Base-by-base conservation (phyloP, 768 basidiomycete species). In the Termitomyces sp. region DNA sequence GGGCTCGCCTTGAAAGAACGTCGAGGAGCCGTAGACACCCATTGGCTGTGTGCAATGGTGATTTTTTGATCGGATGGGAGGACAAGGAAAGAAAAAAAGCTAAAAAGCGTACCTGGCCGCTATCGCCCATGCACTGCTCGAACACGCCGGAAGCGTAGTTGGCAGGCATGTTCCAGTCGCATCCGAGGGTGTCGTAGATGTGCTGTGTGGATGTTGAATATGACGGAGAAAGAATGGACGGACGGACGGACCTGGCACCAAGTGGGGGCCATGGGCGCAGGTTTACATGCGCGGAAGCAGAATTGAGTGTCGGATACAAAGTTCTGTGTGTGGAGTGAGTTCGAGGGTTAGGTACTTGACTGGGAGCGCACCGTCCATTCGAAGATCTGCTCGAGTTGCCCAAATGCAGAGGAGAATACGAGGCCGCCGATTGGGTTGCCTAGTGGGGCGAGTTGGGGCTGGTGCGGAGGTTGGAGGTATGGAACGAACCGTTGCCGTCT, bases 321-420 rank as follows among this genome's bases (percentile, higher is more conserved):
- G 69, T 85, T 84, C 84, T 85, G 59, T 8, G 46, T 49, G 44
- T 7, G 19, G 25, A 12, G 46, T 27, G 28, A 2, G 9, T 9
- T 16, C 2, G 14, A 23, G 2, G 16, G 25, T 55, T 34, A 12
- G 25, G 21, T 16, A 49, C 16, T 17, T 37, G 45, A 48, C 30
- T 8, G 28, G 32, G 27, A 9, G 55, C 70, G 61, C 67, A 85
- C 83, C 46, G 85, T 89, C 91, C 91, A 92, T 66, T 91, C 84
- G 61, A 83, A 77, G 40, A 88, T 73, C 64, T 89, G 78, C 61
- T 79, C 60, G 3, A 81, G 60, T 46, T 73, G 70, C 21, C 82
- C 84, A 68, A 85, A 89, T n/a, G 84, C 85, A 57, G 56, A 78
- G 21, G 87, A 86, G 67, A 89, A 89, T n/a, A 91, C 84, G 42